These are phyloP conservation scores for Casuarina glauca DNA, from an alignment of 306 rosid genomes.

Conservation along the genomic window DNA sequence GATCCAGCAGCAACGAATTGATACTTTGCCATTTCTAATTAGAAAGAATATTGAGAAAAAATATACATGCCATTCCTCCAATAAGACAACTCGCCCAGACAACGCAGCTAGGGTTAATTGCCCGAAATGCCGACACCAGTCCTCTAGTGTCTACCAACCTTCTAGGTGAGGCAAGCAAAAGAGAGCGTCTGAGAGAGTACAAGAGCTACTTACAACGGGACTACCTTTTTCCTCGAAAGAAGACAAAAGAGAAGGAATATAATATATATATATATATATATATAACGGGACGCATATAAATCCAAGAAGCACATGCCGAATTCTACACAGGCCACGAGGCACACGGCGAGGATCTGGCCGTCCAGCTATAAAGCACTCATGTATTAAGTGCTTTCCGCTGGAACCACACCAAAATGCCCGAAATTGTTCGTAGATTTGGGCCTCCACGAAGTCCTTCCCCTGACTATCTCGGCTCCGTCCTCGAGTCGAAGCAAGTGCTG, in stretches of 20 bases:
- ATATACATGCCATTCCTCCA: constrained; percentile 46
- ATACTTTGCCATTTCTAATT: constrained; percentile 11
- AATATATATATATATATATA: constrained; percentile 22
- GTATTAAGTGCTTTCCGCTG: constrained; percentile 54
- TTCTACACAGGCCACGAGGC: constrained; percentile 38
- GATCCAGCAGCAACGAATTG: background rate
- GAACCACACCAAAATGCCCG: constrained; percentile 46
- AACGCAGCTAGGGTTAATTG: constrained; percentile 13
- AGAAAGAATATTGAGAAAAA: constrained; percentile 9
- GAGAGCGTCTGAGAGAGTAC: background rate
- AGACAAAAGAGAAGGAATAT: constrained; percentile 44
- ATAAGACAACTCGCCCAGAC: constrained; percentile 40
- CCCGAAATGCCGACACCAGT: background rate
- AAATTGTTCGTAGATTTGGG: constrained; percentile 62
- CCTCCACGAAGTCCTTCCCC: constrained; percentile 92
- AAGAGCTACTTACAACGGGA: constrained; percentile 68
- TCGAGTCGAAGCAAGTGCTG: constrained; percentile 92
- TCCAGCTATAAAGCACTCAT: constrained; percentile 36
- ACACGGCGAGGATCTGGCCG: constrained; percentile 19
- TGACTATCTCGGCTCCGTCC: constrained; percentile 82
- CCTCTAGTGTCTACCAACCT: background rate
- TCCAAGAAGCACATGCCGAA: constrained; percentile 59
- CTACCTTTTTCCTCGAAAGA: constrained; percentile 32
- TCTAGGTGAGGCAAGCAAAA: background rate
- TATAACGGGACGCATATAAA: constrained; percentile 32